Base-by-base conservation (phyloP, 1,284 basidiomycete species). In the Marasmius fiardii region DNA sequence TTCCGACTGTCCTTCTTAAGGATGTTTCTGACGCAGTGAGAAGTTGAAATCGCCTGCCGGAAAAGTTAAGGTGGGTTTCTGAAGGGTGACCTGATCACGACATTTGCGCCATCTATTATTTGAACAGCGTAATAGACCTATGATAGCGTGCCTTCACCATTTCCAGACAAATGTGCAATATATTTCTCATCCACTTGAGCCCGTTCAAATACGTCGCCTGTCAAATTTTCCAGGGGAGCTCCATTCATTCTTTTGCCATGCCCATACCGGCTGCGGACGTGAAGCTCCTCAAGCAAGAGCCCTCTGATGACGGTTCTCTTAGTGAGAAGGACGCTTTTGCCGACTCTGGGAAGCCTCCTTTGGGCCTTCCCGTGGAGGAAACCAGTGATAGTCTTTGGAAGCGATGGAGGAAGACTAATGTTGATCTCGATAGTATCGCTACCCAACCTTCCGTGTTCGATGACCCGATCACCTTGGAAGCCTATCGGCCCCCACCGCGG, bases 381-480 rank as follows among this genome's bases (percentile, higher is more conserved):
- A 48, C 51, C 47, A 54, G 61, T 34, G 58, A 60, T n/a, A 57
- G 65, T 16, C 64, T 72, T 52, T 68, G 63, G 62, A 43, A 57
- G 41, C 53, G 53, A 21, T 66, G 66, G 59, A 63, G 57, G 50
- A 57, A 60, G 39, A 51, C 59, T 43, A 53, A 60, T 7, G 26
- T 63, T 3, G 74, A 81, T 57, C 65, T 76, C 44, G 77, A 83
- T 57, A 68, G 71, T 34, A 73, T 83, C 51, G 82, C 83, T 2
- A 86, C 85, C 2, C 81, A 81, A 55, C 77, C 75, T 2, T 82
- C 79, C 12, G 82, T 85, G 0, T 86, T 79, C 58, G 84, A 86
- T 60, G 81, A 87, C 63, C 80, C 82, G 0, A 59, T 64, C 14
- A 73, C 76, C 0, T 67, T 81, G 2, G 75, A 82, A 60, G 69